phyloP scores from a whole-genome alignment of 495 filamentous ascomycete genomes.

The Apiosordaria backusii region DNA sequence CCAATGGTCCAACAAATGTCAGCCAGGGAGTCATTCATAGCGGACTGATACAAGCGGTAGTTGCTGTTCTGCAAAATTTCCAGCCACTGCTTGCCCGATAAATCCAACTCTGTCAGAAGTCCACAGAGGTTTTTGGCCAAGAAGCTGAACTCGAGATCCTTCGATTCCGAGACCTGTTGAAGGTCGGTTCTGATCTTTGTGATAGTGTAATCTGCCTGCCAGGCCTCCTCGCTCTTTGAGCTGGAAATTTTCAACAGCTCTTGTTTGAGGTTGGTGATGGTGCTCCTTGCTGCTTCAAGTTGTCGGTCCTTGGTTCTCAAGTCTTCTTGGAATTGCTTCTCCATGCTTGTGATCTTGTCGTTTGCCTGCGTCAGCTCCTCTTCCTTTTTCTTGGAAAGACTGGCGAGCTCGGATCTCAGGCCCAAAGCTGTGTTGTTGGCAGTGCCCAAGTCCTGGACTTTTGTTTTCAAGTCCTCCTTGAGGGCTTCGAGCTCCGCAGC shows the following conservation, averaged over 20 bases:
- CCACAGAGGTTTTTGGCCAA: background rate
- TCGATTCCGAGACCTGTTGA: background rate
- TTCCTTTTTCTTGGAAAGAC: background rate
- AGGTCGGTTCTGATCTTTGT: background rate
- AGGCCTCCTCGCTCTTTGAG: background rate
- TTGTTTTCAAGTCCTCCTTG: too few species aligned
- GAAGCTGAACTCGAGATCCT: background rate
- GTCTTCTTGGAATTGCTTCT: background rate
- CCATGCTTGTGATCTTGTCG: background rate
- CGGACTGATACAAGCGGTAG: background rate
- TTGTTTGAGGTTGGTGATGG: background rate
- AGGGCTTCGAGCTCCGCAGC: too few species aligned
- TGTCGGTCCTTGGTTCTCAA: background rate
- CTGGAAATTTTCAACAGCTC: too few species aligned
- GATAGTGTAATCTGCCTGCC: background rate
- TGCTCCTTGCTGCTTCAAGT: background rate
- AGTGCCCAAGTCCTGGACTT: background rate
- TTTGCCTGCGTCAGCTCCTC: too few species aligned
- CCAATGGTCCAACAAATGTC: background rate
- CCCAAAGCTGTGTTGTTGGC: background rate
- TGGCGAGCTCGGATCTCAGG: background rate
- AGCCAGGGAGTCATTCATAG: background rate
- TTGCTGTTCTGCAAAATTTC: background rate
- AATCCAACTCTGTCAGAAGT: background rate
- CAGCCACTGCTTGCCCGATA: background rate